Percentiles rank a stretch among this genome's conserved stretches.
Evolutionary conservation across 2,329 filamentous ascomycete species (phyloP).

Genomic region (Sodiomyces alkalinus): DNA sequence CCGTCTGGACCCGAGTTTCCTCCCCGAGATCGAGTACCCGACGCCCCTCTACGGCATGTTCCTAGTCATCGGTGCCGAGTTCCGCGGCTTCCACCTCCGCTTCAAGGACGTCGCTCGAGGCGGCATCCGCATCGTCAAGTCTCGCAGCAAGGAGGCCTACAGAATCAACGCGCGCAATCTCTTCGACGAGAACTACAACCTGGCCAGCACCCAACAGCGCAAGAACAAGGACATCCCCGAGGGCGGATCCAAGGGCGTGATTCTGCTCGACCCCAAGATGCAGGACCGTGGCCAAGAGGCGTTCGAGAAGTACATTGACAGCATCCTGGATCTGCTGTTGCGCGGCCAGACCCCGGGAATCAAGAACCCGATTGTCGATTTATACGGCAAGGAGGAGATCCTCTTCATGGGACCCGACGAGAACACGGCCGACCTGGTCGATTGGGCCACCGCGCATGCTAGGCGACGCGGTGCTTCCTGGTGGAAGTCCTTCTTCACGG

Average conservation of each 20-base stretch:
- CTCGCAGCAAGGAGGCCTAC: constrained; percentile 88
- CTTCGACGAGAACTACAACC: constrained; percentile 97
- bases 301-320: constrained; percentile 99
- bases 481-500: constrained; percentile 99
- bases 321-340: constrained; percentile 86
- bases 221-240: constrained; percentile 99
- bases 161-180: constrained; percentile 90
- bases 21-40: constrained; percentile 84
- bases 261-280: constrained; percentile 82
- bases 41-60: constrained; percentile 97
- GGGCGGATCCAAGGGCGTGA: constrained; percentile 94
- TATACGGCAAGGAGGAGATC: constrained; percentile 91
- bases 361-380: constrained; percentile 95
- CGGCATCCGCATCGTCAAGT: constrained; percentile 97
- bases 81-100: constrained; percentile 89
- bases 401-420: constrained; percentile 98
- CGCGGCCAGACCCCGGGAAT: constrained; percentile 86
- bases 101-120: constrained; percentile 96
- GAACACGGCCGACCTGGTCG: constrained; percentile 92
- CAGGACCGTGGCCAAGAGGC: constrained; percentile 86
- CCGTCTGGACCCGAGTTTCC: constrained; percentile 76
- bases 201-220: constrained; percentile 95
- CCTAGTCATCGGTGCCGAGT: constrained; percentile 91
- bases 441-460: constrained; percentile 98
- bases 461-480: constrained; percentile 75